Evolutionary conservation across 2,329 filamentous ascomycete genomes (phyloP).

Genomic region (Neofusicoccum kwambonambiense): DNA sequence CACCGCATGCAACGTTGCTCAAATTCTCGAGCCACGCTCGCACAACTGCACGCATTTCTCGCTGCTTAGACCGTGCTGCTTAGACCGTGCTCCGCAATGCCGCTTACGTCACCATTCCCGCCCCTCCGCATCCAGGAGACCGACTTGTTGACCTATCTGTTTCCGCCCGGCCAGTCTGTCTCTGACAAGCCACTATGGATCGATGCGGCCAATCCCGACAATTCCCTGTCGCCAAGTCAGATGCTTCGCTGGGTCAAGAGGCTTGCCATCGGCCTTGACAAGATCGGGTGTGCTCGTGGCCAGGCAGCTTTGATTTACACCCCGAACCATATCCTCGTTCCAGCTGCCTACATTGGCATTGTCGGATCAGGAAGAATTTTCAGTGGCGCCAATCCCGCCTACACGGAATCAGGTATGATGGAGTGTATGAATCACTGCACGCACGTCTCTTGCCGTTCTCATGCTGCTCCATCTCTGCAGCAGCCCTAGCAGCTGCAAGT

Average conservation of each 20-base stretch:
- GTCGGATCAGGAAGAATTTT: conserved; percentile 78
- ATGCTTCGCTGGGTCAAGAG: conserved; percentile 69
- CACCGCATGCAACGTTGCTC: no score
- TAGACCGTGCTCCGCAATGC: conserved; percentile 53
- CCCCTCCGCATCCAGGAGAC: conserved; percentile 65
- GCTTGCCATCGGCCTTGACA: conserved; percentile 65
- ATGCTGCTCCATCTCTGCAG: no score
- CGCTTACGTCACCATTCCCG: conserved; percentile 65
- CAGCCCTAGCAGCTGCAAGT: no score
- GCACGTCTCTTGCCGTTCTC: no score
- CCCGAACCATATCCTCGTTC: conserved; percentile 73
- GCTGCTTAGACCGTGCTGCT: no score
- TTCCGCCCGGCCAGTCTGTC: conserved; percentile 26
- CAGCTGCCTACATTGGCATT: conserved; percentile 67
- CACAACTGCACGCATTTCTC: no score
- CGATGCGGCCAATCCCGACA: conserved; percentile 66
- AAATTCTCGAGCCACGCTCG: no score
- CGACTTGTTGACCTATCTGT: conserved; percentile 40
- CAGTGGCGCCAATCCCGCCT: conserved; percentile 71
- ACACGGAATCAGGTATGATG: conserved; percentile 44
- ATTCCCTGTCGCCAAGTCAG: conserved; percentile 62
- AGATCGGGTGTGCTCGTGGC: conserved; percentile 62
- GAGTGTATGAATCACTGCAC: no score
- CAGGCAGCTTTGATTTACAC: conserved; percentile 74
- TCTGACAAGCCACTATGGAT: conserved; percentile 52